These are phyloP conservation scores for Thalia dealbata DNA, from an alignment of 176 grass and related monocot genomes.

Conservation along the genomic window DNA sequence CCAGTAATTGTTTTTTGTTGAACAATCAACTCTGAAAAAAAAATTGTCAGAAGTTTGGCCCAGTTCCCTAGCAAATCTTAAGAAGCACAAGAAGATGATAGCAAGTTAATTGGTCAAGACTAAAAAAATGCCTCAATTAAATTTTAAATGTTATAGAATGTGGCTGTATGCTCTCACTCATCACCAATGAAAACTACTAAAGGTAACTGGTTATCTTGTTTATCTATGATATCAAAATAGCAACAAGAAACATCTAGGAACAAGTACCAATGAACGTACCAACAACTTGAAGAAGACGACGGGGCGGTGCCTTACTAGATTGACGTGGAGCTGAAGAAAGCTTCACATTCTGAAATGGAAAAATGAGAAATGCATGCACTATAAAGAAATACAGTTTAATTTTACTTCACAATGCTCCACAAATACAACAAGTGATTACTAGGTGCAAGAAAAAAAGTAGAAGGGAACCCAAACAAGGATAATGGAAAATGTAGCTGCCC, in stretches of 20 bases:
- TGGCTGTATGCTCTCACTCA: not conserved
- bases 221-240: not conserved
- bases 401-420: not conserved
- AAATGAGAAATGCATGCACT: not conserved
- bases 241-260: not conserved
- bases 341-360: slow-evolving; percentile 57
- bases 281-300: slow-evolving; percentile 79
- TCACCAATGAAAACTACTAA: not conserved
- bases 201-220: not conserved
- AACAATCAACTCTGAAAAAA: not conserved
- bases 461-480: not conserved
- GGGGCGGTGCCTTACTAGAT: slow-evolving; percentile 42
- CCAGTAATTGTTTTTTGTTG: not conserved
- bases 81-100: not conserved
- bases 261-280: slow-evolving; percentile 36
- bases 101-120: not conserved
- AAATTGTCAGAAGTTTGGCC: not conserved
- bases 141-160: not conserved
- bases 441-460: not conserved
- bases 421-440: not conserved
- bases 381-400: not conserved
- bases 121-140: not conserved
- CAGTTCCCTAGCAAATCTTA: not conserved
- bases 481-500: not conserved
- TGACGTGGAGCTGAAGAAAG: slow-evolving; percentile 51